Evolutionary conservation across 345 rosid genomes (phyloP), one percentile per base, ranked within the genome.

Genomic region (Eucalyptus sp.): DNA sequence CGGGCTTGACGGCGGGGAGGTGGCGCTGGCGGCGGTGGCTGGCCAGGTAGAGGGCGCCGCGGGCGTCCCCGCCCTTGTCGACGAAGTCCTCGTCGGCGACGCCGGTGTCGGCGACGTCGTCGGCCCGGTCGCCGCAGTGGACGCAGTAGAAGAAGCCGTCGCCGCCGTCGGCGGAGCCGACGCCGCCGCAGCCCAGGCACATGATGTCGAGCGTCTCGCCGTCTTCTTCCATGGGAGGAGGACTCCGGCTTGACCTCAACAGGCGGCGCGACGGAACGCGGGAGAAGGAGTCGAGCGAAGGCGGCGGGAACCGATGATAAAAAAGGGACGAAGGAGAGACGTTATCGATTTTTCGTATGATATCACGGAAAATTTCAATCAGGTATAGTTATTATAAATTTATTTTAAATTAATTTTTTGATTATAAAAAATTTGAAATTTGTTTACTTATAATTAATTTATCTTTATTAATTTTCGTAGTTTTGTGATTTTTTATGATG

Each of bases 111-210:
- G 95, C 90, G 62, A 95, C 76, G 86, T 90, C 93, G 3, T 94
- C 93, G 16, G 91, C 97, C 89, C 88, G 93, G 56, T 92, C 85
- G 31, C 92, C 90, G 86, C 99, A 97, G 15, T 87, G 88, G 62
- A 51, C 62, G 92, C 97, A 97, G 91, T 93, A 95, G 90, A 87
- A 94, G 90, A 88, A 94, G n/a, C 98, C 97, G 56, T 96, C 95
- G 4, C 80, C 87, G 62, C 54, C 96, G 86, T 94, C 96, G 3
- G 86, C 88, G 31, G 94, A 92, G 11, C 92, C 92, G 2, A 92
- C 83, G 76, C 92, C 91, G 56, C 94, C 96, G 89, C 97, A 97
- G n/a, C 49, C 62, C 4, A 37, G 87, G 93, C 99, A 96, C n/a
- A 81, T 79, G 89, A 92, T 87, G 20, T 86, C 31, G 33, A 87